Evolutionary conservation across 345 rosid species (phyloP), one percentile per base, ranked within the genome.

Genomic region (Orychophragmus violaceus): DNA sequence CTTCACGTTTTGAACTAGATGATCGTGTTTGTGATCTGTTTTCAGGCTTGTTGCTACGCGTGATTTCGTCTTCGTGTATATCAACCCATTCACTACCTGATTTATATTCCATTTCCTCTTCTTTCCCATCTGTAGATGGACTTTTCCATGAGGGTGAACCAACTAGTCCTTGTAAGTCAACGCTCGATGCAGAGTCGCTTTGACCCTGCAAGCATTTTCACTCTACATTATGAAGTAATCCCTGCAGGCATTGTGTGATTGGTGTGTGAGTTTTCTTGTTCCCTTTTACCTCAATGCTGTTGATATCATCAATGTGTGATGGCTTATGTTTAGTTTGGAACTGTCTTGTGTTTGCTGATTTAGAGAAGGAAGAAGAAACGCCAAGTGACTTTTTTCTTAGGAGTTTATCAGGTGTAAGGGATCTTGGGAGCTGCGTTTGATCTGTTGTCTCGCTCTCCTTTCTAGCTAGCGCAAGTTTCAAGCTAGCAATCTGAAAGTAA

Each of bases 401-500:
- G 69, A 45, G 52, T 73, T 60, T 79, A 23, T 85, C 92, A 14
- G 84, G 82, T 78, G 83, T 85, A 67, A 72, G 62, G 14, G 87
- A 64, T 24, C 62, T 81, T 67, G 84, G 71, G 58, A 45, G 68
- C 55, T 77, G 85, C 29, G 59, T 35, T 25, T 59, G 78, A 68
- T 81, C 85, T 5, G 64, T 23, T 5, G 64, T 23, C 33, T 78
- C 79, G 25, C 71, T 85, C 4, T 85, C 97, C 72, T 81, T 88
- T 69, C 78, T 84, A 5, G 84, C 85, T 59, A 88, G 71, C 10
- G 97, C 92, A 44, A 81, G 83, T 78, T 88, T 90, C 41, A 88
- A 83, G 68, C 74, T 81, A 23, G 83, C 83, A 61, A 89, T 82
- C 98, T 92, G 79, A 42, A 81, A 65, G 28, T 14, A 27, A 32